phyloP scores from a whole-genome alignment of 169 alveolate genomes.

The Plasmodium yoelii region DNA sequence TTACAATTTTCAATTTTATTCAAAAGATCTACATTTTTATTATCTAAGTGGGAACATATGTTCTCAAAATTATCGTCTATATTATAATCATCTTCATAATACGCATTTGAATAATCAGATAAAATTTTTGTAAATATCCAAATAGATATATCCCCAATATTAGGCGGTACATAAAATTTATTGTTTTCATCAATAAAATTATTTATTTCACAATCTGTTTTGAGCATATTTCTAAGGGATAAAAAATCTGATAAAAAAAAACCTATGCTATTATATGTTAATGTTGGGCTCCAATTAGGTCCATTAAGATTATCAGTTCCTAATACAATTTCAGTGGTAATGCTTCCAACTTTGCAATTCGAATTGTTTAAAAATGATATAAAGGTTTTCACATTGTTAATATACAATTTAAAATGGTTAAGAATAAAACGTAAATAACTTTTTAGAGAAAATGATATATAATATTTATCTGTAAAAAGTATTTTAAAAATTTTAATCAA shows the following conservation, averaged over 20 bases:
- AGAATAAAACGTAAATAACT: constrained; percentile 64
- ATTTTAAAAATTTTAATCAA: constrained; percentile 72
- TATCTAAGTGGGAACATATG: background rate
- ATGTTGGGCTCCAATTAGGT: constrained; percentile 69
- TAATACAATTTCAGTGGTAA: background rate
- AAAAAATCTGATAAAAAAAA: constrained; percentile 68
- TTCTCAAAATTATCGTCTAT: background rate
- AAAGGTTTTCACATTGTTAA: constrained; percentile 52
- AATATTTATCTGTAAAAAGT: constrained; percentile 59
- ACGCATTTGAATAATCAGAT: background rate
- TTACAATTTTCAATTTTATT: constrained; percentile 1
- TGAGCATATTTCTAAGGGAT: constrained; percentile 38
- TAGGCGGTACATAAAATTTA: constrained; percentile 1
- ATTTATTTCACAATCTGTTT: constrained; percentile 32
- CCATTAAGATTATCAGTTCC: background rate
- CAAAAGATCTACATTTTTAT: background rate
- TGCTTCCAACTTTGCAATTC: background rate
- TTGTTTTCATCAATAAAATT: constrained; percentile 10
- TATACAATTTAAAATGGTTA: constrained; percentile 69
- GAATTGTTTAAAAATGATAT: constrained; percentile 46
- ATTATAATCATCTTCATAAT: background rate
- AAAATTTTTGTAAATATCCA: constrained; percentile 68
- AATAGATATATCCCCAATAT: constrained; percentile 31
- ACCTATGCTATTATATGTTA: constrained; percentile 70
- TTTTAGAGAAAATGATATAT: constrained; percentile 35